Percentiles rank a stretch among this genome's conserved stretches.
Evolutionary conservation across 257 asterid species (phyloP).

Genomic region (Solanum sejunctum): DNA sequence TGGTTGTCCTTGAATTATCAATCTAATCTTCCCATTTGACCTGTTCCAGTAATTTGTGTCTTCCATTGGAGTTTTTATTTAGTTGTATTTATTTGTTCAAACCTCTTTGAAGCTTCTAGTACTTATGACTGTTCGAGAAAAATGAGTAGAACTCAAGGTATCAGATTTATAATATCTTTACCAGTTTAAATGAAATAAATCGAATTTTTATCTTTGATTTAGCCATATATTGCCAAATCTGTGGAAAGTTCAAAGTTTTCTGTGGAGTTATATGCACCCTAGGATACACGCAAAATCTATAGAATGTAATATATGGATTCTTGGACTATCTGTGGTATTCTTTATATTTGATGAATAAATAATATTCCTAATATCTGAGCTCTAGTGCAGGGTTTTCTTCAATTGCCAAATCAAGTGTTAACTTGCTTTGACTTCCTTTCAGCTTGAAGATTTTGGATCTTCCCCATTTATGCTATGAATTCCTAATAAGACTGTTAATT

Average conservation of each 20-base stretch:
- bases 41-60: background rate
- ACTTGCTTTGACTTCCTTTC: slow-evolving; percentile 19
- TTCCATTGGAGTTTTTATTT: background rate
- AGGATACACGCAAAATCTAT: background rate
- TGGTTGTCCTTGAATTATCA: background rate
- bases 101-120: background rate
- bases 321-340: background rate
- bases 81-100: background rate
- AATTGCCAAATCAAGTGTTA: background rate
- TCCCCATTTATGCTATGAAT: background rate
- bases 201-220: background rate
- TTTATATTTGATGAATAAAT: background rate
- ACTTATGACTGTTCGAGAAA: background rate
- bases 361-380: background rate
- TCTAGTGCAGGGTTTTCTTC: background rate
- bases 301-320: background rate
- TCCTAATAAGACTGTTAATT: background rate
- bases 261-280: background rate
- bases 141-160: background rate
- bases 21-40: background rate
- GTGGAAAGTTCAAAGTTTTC: background rate
- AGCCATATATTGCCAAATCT: background rate
- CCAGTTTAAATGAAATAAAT: background rate
- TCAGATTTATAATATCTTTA: background rate
- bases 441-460: slow-evolving; percentile 24